Percentiles rank a stretch among this genome's conserved stretches.
Evolutionary conservation across 352 stramenopile species (phyloP).

Genomic region (Pythium utonaiense): DNA sequence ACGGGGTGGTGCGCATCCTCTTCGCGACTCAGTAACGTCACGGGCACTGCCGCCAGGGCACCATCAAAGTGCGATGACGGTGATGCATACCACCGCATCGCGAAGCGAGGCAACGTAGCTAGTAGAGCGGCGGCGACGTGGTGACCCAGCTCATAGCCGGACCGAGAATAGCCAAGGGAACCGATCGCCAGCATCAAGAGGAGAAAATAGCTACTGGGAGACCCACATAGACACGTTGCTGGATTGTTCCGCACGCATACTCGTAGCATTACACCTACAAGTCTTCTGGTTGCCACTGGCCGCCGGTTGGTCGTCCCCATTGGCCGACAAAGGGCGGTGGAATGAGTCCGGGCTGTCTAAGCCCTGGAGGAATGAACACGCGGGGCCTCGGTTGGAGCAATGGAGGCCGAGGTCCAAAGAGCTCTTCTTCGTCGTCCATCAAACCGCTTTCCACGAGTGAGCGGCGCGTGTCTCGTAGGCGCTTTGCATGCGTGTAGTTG

Average conservation of each 20-base stretch:
- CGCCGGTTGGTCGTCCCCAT: neutral
- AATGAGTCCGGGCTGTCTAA: conserved; percentile 1
- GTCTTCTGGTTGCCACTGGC: neutral
- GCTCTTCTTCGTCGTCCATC: neutral
- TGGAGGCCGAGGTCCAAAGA: neutral
- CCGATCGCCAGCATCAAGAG: neutral
- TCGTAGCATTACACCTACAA: neutral
- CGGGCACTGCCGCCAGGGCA: conserved; percentile 14
- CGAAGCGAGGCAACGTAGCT: neutral
- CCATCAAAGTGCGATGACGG: conserved; percentile 12
- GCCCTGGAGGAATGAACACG: neutral
- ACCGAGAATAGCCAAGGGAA: neutral
- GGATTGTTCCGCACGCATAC: neutral
- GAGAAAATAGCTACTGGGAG: neutral
- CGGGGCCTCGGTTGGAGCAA: neutral
- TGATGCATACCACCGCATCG: conserved; percentile 19
- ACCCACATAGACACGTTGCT: neutral
- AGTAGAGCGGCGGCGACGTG: no score
- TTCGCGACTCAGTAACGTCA: conserved; percentile 21
- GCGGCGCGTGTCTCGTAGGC: neutral
- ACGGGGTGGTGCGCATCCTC: conserved; percentile 17
- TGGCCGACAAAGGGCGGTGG: conserved; percentile 2
- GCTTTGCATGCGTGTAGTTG: neutral
- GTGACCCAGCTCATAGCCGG: neutral
- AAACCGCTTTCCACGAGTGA: neutral